These are phyloP conservation scores for Ascochyta rabiei DNA, from an alignment of 2,329 filamentous ascomycete genomes.

Conservation along the genomic window DNA sequence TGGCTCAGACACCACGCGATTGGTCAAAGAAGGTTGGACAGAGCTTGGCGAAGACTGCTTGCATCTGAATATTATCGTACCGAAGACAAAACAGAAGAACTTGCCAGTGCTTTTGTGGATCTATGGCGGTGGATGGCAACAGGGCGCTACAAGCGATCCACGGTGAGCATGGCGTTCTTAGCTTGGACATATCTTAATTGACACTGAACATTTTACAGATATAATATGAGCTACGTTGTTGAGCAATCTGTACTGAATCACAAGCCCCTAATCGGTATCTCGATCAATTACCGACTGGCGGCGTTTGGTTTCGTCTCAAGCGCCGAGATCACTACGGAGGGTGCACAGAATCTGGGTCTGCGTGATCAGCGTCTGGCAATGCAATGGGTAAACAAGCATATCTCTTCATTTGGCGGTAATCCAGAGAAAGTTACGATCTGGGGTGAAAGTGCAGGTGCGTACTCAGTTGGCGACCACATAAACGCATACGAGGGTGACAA, in stretches of 20 bases:
- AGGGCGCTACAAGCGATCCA: slow-evolving; percentile 41
- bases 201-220: slow-evolving; percentile 17
- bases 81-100: slow-evolving; percentile 21
- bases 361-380: slow-evolving; percentile 66
- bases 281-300: slow-evolving; percentile 57
- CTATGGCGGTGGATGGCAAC: slow-evolving; percentile 43
- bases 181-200: fast-evolving
- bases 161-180: slow-evolving; percentile 20
- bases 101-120: slow-evolving; percentile 43
- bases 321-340: slow-evolving; percentile 44
- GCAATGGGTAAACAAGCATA: slow-evolving; percentile 66
- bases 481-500: slow-evolving; percentile 47
- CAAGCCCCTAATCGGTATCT: slow-evolving; percentile 41
- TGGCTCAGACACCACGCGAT: slow-evolving; percentile 31
- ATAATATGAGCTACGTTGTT: slow-evolving; percentile 42
- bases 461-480: slow-evolving; percentile 56
- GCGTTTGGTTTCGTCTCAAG: slow-evolving; percentile 58
- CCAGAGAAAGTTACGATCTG: slow-evolving; percentile 65
- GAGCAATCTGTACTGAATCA: slow-evolving; percentile 38
- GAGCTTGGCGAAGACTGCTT: slow-evolving; percentile 53
- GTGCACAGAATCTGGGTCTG: slow-evolving; percentile 58
- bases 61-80: slow-evolving; percentile 46
- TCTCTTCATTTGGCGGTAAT: slow-evolving; percentile 59
- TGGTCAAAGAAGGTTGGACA: slow-evolving; percentile 32
- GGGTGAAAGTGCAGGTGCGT: slow-evolving; percentile 65